Evolutionary conservation across 768 basidiomycete species (phyloP).

Genomic region (Brasilioporus rufonigricans): DNA sequence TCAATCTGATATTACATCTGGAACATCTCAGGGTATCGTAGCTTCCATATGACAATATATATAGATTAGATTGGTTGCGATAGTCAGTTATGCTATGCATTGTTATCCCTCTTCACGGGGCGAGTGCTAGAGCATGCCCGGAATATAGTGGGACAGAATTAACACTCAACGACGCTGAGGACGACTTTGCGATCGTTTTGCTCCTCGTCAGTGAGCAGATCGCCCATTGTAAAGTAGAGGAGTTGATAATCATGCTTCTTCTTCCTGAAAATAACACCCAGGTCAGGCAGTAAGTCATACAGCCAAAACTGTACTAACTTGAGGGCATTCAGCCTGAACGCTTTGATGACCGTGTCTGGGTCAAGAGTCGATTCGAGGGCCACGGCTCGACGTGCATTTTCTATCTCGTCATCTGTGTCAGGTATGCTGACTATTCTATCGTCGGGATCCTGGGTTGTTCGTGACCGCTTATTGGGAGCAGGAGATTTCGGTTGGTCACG

Average conservation of each 20-base stretch:
- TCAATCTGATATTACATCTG: slow-evolving; percentile 3
- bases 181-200: slow-evolving; percentile 49
- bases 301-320: slow-evolving; percentile 37
- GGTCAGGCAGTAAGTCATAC: neutral
- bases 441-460: slow-evolving; percentile 20
- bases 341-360: slow-evolving; percentile 37
- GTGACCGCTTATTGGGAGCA: slow-evolving; percentile 30
- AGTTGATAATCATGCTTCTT: slow-evolving; percentile 70
- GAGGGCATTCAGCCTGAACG: slow-evolving; percentile 47
- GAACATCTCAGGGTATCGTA: slow-evolving; percentile 43
- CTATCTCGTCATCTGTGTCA: slow-evolving; percentile 16
- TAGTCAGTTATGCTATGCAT: neutral
- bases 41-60: slow-evolving; percentile 33
- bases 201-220: slow-evolving; percentile 57
- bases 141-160: slow-evolving; percentile 1
- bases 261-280: slow-evolving; percentile 13
- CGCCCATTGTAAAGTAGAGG: slow-evolving; percentile 73
- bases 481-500: slow-evolving; percentile 20
- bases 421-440: slow-evolving; percentile 26
- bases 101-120: too few species aligned
- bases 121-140: too few species aligned
- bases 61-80: neutral
- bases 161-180: slow-evolving; percentile 42
- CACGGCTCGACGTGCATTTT: neutral
- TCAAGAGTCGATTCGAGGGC: slow-evolving; percentile 20